A percentile compares a stretch with the other conserved stretches of the same genome.
Conservation (phyloP, 805 yeast genomes). For the Yamadazyma endophytica region DNA sequence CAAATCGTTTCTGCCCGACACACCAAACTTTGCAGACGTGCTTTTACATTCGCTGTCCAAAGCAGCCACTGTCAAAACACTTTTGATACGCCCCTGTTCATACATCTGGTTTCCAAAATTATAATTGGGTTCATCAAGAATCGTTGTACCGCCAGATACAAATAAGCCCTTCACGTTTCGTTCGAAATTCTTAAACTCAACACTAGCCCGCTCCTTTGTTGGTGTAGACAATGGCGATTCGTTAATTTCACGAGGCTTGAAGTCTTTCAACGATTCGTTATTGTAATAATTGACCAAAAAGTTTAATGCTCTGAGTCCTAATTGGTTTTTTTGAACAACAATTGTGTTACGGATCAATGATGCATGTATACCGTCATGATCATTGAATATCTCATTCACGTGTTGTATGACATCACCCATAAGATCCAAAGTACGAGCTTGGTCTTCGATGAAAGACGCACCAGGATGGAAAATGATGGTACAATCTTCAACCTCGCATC, state of each 20-base stretch:
- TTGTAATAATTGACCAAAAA: slow-evolving; percentile 42
- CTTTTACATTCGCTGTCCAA: slow-evolving; percentile 40
- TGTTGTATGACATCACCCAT: slow-evolving; percentile 85
- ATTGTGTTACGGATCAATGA: slow-evolving; percentile 65
- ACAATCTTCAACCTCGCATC: slow-evolving; percentile 68
- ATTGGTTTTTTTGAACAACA: slow-evolving; percentile 63
- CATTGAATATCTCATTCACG: slow-evolving; percentile 69
- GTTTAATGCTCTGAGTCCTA: slow-evolving; percentile 53
- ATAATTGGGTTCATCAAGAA: slow-evolving; percentile 66
- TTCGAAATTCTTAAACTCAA: not conserved
- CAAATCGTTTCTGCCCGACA: slow-evolving; percentile 68
- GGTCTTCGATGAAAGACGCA: slow-evolving; percentile 52
- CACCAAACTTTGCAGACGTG: slow-evolving; percentile 59
- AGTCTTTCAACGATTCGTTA: slow-evolving; percentile 19
- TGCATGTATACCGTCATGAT: slow-evolving; percentile 59
- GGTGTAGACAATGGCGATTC: slow-evolving; percentile 11
- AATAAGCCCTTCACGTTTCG: slow-evolving; percentile 26
- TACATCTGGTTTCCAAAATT: slow-evolving; percentile 46
- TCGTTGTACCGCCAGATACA: slow-evolving; percentile 62
- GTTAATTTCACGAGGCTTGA: slow-evolving; percentile 16
- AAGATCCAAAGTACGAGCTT: slow-evolving; percentile 59
- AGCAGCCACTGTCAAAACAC: slow-evolving; percentile 56
- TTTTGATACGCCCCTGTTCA: slow-evolving; percentile 31
- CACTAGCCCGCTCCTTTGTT: slow-evolving; percentile 4
- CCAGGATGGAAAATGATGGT: slow-evolving; percentile 76